Conservation (phyloP, 306 rosid species). For the Ammopiptanthus mongolicus region DNA sequence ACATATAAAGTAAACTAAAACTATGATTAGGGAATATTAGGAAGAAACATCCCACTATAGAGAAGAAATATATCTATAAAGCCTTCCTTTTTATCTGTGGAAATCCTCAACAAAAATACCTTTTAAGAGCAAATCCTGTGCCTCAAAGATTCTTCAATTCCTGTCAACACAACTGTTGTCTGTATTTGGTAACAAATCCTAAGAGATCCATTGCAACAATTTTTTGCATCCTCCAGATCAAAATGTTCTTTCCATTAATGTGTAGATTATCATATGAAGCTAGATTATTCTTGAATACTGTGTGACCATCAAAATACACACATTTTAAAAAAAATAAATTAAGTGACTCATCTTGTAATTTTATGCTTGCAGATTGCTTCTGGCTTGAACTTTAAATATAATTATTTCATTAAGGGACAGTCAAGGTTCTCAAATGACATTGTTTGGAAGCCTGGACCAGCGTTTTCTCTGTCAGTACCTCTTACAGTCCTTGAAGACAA, state of each 20-base stretch:
- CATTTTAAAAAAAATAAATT: neutral
- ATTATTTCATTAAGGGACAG: constrained; percentile 73
- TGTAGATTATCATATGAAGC: constrained; percentile 4
- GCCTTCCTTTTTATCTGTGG: constrained; percentile 8
- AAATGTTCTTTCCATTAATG: neutral
- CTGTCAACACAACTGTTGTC: constrained; percentile 2
- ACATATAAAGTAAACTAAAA: neutral
- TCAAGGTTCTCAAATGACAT: constrained; percentile 47
- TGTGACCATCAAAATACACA: constrained; percentile 15
- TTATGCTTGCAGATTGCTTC: constrained; percentile 54
- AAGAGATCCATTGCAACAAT: neutral
- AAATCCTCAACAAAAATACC: constrained; percentile 16
- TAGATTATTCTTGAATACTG: constrained; percentile 2
- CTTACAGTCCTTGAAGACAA: constrained; percentile 32
- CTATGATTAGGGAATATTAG: neutral
- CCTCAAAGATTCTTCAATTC: constrained; percentile 1
- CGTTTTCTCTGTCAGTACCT: constrained; percentile 77
- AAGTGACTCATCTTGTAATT: constrained; percentile 20
- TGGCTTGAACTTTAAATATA: constrained; percentile 76
- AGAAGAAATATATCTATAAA: neutral
- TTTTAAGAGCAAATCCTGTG: constrained; percentile 2
- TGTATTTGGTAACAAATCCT: neutral
- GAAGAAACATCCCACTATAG: neutral
- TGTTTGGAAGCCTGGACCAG: constrained; percentile 91
- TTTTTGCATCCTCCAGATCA: constrained; percentile 2